Evolutionary conservation across 176 grass and related monocot genomes (phyloP).

Genomic region (Pontederia paniculata): DNA sequence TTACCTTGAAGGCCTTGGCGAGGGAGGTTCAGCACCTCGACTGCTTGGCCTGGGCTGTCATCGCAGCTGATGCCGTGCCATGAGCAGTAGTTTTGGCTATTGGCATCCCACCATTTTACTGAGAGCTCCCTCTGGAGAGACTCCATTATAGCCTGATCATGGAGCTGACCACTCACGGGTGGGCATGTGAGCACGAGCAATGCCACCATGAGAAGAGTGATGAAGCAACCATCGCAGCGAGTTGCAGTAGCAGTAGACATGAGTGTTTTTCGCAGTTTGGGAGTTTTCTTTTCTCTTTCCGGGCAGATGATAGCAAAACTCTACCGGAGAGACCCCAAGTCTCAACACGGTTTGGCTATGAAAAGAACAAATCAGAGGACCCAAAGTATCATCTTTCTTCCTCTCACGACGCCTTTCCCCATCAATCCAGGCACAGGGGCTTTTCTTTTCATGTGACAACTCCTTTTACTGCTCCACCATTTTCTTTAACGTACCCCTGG

Average conservation of each 20-base stretch:
- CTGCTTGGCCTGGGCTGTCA: conserved; percentile 9
- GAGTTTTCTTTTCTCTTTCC: neutral
- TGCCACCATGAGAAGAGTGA: neutral
- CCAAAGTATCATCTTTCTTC: neutral
- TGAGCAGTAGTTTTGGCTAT: conserved; percentile 34
- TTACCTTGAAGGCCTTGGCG: conserved; percentile 44
- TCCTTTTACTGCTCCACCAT: neutral
- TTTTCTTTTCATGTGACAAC: neutral
- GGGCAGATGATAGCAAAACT: neutral
- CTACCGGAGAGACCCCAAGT: neutral
- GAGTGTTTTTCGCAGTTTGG: neutral
- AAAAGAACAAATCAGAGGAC: neutral
- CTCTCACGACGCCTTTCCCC: neutral
- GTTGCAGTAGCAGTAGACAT: neutral
- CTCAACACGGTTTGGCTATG: neutral
- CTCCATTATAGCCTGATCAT: conserved; percentile 44
- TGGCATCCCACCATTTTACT: conserved; percentile 39
- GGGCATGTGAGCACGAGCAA: neutral
- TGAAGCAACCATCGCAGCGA: neutral
- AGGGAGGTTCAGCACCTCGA: conserved; percentile 54
- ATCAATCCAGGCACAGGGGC: neutral
- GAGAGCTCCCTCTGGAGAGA: conserved; percentile 43
- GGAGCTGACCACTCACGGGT: neutral
- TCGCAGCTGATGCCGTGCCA: conserved; percentile 75
- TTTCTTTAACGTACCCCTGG: neutral